Percentiles rank a stretch among this genome's conserved stretches.
Evolutionary conservation across 257 asterid genomes (phyloP).

Genomic region (Solanum paucissectum): DNA sequence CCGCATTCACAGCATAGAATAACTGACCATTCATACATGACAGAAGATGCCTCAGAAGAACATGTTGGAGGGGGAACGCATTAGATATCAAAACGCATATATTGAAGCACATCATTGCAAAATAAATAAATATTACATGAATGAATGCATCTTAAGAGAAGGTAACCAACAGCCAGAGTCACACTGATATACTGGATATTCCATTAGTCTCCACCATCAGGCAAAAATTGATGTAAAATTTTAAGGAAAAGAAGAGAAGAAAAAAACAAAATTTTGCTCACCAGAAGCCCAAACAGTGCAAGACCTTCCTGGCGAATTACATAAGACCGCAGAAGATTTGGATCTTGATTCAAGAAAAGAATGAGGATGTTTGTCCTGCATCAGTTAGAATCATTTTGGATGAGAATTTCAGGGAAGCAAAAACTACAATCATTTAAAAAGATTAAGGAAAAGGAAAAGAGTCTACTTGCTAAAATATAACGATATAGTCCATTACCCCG

Average conservation of each 20-base stretch:
- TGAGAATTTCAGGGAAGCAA: background rate
- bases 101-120: background rate
- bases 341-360: conserved; percentile 62
- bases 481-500: conserved; percentile 53
- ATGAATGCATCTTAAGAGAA: background rate
- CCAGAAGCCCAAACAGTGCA: conserved; percentile 74
- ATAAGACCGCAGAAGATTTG: conserved; percentile 72
- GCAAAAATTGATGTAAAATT: background rate
- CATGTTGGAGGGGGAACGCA: background rate
- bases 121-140: background rate
- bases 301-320: conserved; percentile 67
- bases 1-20: background rate
- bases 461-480: background rate
- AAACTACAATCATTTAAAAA: background rate
- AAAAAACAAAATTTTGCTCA: conserved; percentile 23
- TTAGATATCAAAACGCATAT: background rate
- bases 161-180: background rate
- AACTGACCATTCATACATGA: background rate
- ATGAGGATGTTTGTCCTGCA: conserved; percentile 97
- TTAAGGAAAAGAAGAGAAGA: background rate
- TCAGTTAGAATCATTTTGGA: conserved; percentile 28
- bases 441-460: background rate
- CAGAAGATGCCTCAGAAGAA: background rate
- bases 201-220: background rate
- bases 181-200: background rate